Conservation (phyloP, 352 stramenopile genomes). For the Globisporangium alternatum region DNA sequence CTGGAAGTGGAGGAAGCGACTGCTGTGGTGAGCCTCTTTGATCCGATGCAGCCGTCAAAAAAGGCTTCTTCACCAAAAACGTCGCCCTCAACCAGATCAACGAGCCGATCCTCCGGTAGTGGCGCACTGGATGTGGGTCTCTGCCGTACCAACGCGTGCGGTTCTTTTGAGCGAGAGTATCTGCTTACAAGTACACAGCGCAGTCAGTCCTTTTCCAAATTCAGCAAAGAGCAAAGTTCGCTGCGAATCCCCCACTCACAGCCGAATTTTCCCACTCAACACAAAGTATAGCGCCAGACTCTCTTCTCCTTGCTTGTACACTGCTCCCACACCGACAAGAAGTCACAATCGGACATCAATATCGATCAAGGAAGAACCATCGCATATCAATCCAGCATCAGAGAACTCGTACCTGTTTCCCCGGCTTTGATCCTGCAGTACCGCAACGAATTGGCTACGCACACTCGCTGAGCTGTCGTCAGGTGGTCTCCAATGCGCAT, state of each 20-base stretch:
- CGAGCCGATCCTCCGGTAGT: slow-evolving; percentile 13
- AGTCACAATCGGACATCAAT: neutral
- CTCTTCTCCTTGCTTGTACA: slow-evolving; percentile 32
- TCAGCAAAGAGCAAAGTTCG: neutral
- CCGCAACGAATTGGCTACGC: slow-evolving; percentile 22
- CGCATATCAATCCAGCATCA: neutral
- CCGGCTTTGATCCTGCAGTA: slow-evolving; percentile 22
- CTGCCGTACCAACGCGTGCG: neutral
- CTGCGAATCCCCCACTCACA: slow-evolving; percentile 18
- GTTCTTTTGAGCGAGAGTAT: slow-evolving; percentile 9
- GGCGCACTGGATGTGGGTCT: neutral
- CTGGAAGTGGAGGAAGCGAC: slow-evolving; percentile 11
- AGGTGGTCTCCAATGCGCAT: slow-evolving; percentile 25
- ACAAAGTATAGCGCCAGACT: slow-evolving; percentile 31
- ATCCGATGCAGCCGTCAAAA: slow-evolving; percentile 13
- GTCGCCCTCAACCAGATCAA: slow-evolving; percentile 34
- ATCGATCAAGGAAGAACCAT: neutral
- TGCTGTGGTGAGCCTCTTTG: slow-evolving; percentile 22
- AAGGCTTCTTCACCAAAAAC: slow-evolving; percentile 46
- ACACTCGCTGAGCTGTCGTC: slow-evolving; percentile 20
- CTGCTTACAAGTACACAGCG: neutral
- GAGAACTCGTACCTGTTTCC: slow-evolving; percentile 17
- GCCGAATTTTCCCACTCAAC: slow-evolving; percentile 25
- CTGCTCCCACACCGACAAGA: slow-evolving; percentile 7
- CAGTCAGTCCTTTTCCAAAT: neutral